phyloP scores from a whole-genome alignment of 805 yeast genomes.

The Sugiyamaella mastotermitis region DNA sequence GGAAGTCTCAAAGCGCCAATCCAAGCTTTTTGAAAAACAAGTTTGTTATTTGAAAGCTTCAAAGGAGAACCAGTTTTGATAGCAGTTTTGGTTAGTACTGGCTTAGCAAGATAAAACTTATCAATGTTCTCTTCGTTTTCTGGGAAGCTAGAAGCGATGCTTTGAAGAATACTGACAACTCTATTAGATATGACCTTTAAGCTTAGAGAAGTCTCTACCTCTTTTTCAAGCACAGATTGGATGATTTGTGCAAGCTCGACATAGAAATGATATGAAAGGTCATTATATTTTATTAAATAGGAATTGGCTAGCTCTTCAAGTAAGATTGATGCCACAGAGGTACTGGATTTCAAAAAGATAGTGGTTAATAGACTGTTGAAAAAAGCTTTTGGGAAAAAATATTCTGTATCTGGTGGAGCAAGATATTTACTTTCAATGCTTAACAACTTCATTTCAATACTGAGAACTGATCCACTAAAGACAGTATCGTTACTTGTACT shows the following conservation, averaged over 20 bases:
- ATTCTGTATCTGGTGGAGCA: conserved; percentile 45
- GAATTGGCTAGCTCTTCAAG: not conserved
- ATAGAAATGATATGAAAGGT: conserved; percentile 70
- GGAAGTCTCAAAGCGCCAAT: conserved; percentile 48
- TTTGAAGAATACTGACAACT: conserved; percentile 4
- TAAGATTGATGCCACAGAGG: not conserved
- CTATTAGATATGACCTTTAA: conserved; percentile 1
- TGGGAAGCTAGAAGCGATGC: conserved; percentile 19
- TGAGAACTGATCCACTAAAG: conserved; percentile 16
- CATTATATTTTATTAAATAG: conserved; percentile 44
- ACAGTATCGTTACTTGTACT: conserved; percentile 12
- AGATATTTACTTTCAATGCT: conserved; percentile 44
- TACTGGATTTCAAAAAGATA: conserved; percentile 34
- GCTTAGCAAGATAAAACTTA: conserved; percentile 16
- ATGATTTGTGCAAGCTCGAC: conserved; percentile 40
- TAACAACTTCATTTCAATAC: conserved; percentile 37
- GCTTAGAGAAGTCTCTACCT: not conserved
- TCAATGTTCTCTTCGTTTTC: conserved; percentile 18
- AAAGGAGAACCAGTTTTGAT: conserved; percentile 34
- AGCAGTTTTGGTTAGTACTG: conserved; percentile 19
- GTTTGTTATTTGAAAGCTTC: conserved; percentile 44
- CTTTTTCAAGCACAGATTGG: not conserved
- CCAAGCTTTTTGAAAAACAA: conserved; percentile 68
- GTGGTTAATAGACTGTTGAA: conserved; percentile 36
- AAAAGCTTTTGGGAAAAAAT: conserved; percentile 59